Conservation (phyloP, 2,329 filamentous ascomycete genomes). For the Epichloe sibirici region DNA sequence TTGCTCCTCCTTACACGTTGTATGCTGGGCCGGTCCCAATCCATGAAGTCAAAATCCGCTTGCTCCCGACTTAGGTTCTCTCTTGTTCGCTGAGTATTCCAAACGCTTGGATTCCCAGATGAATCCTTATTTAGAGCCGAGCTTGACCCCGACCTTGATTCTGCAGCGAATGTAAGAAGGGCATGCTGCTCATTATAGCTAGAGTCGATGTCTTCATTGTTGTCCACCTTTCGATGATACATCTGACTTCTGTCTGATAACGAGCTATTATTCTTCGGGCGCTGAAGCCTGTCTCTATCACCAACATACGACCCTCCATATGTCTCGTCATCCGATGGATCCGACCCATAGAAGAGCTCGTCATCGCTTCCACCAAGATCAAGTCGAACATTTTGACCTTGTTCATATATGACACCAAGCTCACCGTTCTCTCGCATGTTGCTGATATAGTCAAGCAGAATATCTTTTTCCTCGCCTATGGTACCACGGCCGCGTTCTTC, state of each 20-base stretch:
- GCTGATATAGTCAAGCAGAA: slow-evolving; percentile 58
- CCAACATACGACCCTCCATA: background rate
- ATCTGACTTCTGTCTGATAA: background rate
- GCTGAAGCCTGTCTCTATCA: background rate
- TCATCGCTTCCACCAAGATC: slow-evolving; percentile 17
- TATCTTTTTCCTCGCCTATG: slow-evolving; percentile 32
- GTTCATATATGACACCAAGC: slow-evolving; percentile 49
- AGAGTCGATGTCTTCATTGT: background rate
- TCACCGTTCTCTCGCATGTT: slow-evolving; percentile 44
- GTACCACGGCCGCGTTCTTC: background rate
- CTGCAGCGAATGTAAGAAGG: slow-evolving; percentile 15
- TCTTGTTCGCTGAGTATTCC: background rate
- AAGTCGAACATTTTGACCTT: slow-evolving; percentile 38
- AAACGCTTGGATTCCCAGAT: background rate
- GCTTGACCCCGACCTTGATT: slow-evolving; percentile 8
- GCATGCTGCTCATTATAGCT: slow-evolving; percentile 14
- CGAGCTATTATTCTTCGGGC: background rate
- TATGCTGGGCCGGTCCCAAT: slow-evolving; percentile 60
- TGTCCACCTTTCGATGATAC: background rate
- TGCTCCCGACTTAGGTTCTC: slow-evolving; percentile 22
- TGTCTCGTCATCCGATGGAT: background rate
- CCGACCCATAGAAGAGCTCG: slow-evolving; percentile 3
- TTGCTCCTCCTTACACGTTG: slow-evolving; percentile 47
- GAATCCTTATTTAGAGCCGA: background rate
- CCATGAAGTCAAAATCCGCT: slow-evolving; percentile 74